phyloP scores from a whole-genome alignment of 2,329 filamentous ascomycete genomes.

The Trichoderma asperellum region DNA sequence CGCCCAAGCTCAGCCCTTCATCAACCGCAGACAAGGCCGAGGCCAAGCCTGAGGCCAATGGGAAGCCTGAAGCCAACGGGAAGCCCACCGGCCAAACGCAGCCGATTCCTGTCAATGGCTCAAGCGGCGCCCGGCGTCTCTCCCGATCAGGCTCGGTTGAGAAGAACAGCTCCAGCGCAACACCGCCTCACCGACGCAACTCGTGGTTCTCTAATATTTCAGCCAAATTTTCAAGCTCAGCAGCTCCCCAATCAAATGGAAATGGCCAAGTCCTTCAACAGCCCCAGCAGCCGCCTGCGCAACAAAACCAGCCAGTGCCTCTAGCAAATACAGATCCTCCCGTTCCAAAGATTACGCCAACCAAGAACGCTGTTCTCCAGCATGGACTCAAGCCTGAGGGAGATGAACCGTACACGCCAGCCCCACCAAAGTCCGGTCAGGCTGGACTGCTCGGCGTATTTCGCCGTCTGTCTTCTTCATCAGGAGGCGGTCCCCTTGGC shows the following conservation, averaged over 20 bases:
- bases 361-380: slow-evolving; percentile 63
- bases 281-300: slow-evolving; percentile 28
- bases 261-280: not conserved
- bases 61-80: slow-evolving; percentile 29
- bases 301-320: slow-evolving; percentile 33
- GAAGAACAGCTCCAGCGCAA: slow-evolving; percentile 37
- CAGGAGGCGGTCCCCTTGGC: slow-evolving; percentile 37
- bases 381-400: slow-evolving; percentile 60
- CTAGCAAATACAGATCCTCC: slow-evolving; percentile 39
- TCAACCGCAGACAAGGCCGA: slow-evolving; percentile 34
- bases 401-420: slow-evolving; percentile 71
- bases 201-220: slow-evolving; percentile 96
- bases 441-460: slow-evolving; percentile 81
- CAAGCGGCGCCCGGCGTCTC: slow-evolving; percentile 34
- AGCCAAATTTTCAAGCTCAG: slow-evolving; percentile 80
- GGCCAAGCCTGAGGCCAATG: slow-evolving; percentile 27
- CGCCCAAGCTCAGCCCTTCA: slow-evolving; percentile 36
- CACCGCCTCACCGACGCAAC: slow-evolving; percentile 60
- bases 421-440: slow-evolving; percentile 69
- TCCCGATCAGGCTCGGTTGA: slow-evolving; percentile 46
- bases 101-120: slow-evolving; percentile 35
- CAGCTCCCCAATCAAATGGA: slow-evolving; percentile 43
- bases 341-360: slow-evolving; percentile 53
- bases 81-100: slow-evolving; percentile 33
- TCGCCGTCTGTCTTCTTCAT: slow-evolving; percentile 75